Conservation (phyloP, 108 stramenopile genomes). For the Asterionellopsis glacialis region DNA sequence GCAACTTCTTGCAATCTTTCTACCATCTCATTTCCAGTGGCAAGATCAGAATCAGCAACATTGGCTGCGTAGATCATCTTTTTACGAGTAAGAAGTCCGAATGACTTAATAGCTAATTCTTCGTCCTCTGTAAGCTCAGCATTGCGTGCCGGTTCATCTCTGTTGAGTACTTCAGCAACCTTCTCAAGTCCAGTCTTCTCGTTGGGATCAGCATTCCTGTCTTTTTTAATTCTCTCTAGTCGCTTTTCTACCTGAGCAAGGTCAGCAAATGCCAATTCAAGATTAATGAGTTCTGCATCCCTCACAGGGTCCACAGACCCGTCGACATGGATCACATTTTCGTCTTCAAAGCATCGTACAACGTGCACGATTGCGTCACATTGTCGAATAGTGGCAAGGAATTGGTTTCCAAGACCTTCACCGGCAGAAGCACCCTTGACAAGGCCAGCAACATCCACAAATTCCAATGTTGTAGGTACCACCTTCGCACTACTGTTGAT, state of each 20-base stretch:
- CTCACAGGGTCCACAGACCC: conserved; percentile 88
- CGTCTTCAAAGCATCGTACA: conserved; percentile 97
- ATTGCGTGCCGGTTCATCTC: conserved; percentile 77
- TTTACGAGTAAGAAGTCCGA: conserved; percentile 89
- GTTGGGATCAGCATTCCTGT: conserved; percentile 56
- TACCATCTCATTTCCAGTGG: conserved; percentile 88
- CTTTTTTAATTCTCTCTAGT: conserved; percentile 74
- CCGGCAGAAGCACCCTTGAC: conserved; percentile 97
- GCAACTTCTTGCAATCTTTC: conserved; percentile 68
- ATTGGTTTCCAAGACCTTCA: conserved; percentile 99
- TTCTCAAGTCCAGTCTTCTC: conserved; percentile 88
- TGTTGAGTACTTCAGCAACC: conserved; percentile 58
- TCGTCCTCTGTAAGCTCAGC: conserved; percentile 84
- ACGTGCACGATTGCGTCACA: conserved; percentile 57
- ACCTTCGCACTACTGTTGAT: conserved; percentile 84
- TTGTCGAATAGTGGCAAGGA: conserved; percentile 96
- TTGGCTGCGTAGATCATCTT: conserved; percentile 97
- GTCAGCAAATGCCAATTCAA: conserved; percentile 96
- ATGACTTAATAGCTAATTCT: conserved; percentile 58
- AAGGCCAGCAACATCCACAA: conserved; percentile 98
- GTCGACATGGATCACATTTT: conserved; percentile 97
- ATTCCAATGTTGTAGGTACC: conserved; percentile 92
- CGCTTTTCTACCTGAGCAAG: conserved; percentile 94
- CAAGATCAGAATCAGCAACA: conserved; percentile 95
- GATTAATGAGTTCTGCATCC: conserved; percentile 97